Evolutionary conservation across 2,329 filamentous ascomycete species (phyloP).

Genomic region (Trichophaea hybrida): DNA sequence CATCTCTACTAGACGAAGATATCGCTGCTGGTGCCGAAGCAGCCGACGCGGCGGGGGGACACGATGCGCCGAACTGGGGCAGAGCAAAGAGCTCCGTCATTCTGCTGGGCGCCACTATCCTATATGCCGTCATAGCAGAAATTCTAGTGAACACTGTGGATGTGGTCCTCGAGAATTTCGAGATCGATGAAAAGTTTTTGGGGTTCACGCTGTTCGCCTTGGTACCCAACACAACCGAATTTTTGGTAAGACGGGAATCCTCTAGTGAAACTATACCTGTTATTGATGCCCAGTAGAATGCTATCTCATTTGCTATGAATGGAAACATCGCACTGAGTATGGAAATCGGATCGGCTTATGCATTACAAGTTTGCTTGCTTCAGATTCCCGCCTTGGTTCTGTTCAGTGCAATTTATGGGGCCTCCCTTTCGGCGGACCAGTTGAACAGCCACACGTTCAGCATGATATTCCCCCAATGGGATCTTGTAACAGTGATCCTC

Average conservation of each 20-base stretch:
- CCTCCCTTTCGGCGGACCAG: constrained; percentile 41
- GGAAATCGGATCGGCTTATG: constrained; percentile 97
- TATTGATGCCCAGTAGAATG: constrained; percentile 46
- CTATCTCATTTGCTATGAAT: constrained; percentile 98
- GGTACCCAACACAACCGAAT: constrained; percentile 96
- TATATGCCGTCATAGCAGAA: constrained; percentile 90
- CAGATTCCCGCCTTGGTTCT: constrained; percentile 88
- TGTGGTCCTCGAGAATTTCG: constrained; percentile 77
- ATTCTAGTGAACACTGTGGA: constrained; percentile 95
- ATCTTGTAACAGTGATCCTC: constrained; percentile 92
- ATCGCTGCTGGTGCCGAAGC: constrained; percentile 30
- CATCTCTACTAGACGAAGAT: constrained; percentile 17
- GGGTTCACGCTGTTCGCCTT: constrained; percentile 93
- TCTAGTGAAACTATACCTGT: too few relatives aligned
- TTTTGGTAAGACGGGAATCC: constrained; percentile 49
- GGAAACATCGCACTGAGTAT: constrained; percentile 97
- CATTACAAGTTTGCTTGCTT: constrained; percentile 84
- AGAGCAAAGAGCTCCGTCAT: constrained; percentile 81
- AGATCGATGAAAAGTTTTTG: constrained; percentile 93
- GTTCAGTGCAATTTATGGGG: constrained; percentile 65
- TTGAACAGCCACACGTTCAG: constrained; percentile 55
- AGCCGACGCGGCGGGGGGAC: constrained; percentile 49
- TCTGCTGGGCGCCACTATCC: constrained; percentile 69
- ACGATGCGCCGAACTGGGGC: constrained; percentile 98
- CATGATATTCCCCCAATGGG: constrained; percentile 95